Percentiles rank a stretch among this genome's conserved stretches.
These are phyloP conservation scores for Chara braunii DNA, from an alignment of 139 green algal species.

Conservation along the genomic window DNA sequence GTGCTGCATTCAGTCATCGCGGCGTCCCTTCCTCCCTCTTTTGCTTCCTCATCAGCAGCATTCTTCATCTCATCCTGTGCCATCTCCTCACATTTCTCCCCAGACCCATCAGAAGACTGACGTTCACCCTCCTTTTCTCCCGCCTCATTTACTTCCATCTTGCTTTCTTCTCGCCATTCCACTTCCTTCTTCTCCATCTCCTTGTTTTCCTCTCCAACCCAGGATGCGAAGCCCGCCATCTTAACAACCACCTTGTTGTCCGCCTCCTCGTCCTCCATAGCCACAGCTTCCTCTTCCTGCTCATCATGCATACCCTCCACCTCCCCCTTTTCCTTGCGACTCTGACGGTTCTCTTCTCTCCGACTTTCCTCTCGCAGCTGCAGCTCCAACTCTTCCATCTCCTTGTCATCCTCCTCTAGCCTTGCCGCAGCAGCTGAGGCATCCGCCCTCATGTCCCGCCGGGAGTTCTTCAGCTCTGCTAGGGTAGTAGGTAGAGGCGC, in stretches of 20 bases:
- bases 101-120: too few relatives aligned
- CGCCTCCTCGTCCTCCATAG: not conserved
- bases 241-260: not conserved
- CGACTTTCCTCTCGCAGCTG: not conserved
- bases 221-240: not conserved
- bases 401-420: not conserved
- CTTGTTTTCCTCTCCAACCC: too few relatives aligned
- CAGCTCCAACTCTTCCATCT: not conserved
- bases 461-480: not conserved
- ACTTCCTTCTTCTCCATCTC: too few relatives aligned
- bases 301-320: slow-evolving; percentile 11
- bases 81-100: too few relatives aligned
- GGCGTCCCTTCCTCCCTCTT: too few relatives aligned
- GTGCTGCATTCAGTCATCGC: too few relatives aligned
- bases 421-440: not conserved
- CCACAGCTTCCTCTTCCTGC: not conserved
- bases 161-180: too few relatives aligned
- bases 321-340: slow-evolving; percentile 1
- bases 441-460: not conserved
- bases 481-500: too few relatives aligned
- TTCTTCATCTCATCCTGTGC: too few relatives aligned
- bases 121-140: too few relatives aligned
- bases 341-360: not conserved
- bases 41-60: too few relatives aligned
- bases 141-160: too few relatives aligned